Percentiles rank a stretch among this genome's conserved stretches.
Evolutionary conservation across 2,329 filamentous ascomycete species (phyloP).

Genomic region (Teratosphaeria nubilosa): DNA sequence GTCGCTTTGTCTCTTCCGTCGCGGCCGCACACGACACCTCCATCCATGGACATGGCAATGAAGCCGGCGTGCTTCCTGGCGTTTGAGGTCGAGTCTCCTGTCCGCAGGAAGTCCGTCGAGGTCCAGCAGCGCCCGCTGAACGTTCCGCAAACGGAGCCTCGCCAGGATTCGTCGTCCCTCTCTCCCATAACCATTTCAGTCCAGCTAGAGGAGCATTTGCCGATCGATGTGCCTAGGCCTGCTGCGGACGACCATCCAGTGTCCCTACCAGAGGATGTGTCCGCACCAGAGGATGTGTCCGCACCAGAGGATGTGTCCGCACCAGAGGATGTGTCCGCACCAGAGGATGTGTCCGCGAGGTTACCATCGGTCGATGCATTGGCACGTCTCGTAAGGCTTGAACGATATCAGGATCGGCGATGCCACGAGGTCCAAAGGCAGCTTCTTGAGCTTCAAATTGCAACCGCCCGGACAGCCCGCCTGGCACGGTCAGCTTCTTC

Average conservation of each 20-base stretch:
- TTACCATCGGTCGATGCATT: conserved; percentile 3
- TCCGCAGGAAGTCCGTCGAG: neutral
- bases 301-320: neutral
- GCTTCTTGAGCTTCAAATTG: conserved; percentile 64
- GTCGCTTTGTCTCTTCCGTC: conserved; percentile 2
- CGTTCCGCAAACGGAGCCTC: neutral
- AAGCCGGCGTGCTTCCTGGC: conserved; percentile 7
- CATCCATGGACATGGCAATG: conserved; percentile 8
- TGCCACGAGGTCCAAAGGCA: conserved; percentile 62
- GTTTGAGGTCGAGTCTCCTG: conserved; percentile 2
- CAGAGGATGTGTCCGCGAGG: neutral
- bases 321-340: neutral
- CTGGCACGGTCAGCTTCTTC: conserved; percentile 65
- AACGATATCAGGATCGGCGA: conserved; percentile 61
- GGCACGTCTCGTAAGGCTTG: conserved; percentile 1
- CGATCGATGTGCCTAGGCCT: neutral
- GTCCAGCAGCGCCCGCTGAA: neutral
- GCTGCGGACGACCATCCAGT: neutral
- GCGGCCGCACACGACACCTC: conserved; percentile 4
- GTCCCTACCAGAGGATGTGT: neutral
- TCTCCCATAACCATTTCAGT: neutral
- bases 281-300: neutral
- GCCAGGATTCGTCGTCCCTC: neutral
- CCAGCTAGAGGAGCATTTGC: neutral
- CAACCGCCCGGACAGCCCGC: conserved; percentile 63